These are phyloP conservation scores for Golubevia sp. DNA, from an alignment of 1,284 basidiomycete species.

Conservation along the genomic window DNA sequence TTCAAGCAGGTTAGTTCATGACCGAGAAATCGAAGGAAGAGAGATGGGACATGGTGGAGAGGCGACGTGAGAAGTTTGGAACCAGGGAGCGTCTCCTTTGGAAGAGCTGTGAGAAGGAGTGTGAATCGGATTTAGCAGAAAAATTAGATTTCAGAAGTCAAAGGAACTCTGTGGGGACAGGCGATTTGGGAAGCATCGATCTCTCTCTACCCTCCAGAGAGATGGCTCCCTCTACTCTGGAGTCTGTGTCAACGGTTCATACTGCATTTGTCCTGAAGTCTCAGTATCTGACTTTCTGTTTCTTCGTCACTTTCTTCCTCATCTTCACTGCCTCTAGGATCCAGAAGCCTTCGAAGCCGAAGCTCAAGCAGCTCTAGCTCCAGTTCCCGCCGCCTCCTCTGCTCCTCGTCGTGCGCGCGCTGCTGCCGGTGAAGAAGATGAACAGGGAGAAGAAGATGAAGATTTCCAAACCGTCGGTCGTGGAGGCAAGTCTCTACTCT, in stretches of 20 bases:
- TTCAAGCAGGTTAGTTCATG: constrained; percentile 78
- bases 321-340: not conserved
- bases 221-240: too few species aligned
- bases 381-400: not conserved
- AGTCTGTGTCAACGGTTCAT: too few species aligned
- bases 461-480: constrained; percentile 91
- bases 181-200: too few species aligned
- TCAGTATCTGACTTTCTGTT: constrained; percentile 2
- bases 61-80: too few species aligned
- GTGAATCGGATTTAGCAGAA: too few species aligned
- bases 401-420: constrained; percentile 17
- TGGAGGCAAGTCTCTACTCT: constrained; percentile 81
- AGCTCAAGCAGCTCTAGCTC: constrained; percentile 16
- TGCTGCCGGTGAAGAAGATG: constrained; percentile 52
- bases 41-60: too few species aligned
- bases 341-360: constrained; percentile 8
- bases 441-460: constrained; percentile 67
- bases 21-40: too few species aligned
- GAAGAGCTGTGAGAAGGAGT: too few species aligned
- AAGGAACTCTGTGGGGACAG: too few species aligned
- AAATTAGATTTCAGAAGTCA: too few species aligned
- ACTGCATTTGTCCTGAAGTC: not conserved
- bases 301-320: not conserved
- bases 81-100: too few species aligned
- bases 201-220: too few species aligned